Evolutionary conservation across 164 flowering plant genomes (phyloP), one percentile per base, ranked within the genome.

Genomic region (Malania oleifera): DNA sequence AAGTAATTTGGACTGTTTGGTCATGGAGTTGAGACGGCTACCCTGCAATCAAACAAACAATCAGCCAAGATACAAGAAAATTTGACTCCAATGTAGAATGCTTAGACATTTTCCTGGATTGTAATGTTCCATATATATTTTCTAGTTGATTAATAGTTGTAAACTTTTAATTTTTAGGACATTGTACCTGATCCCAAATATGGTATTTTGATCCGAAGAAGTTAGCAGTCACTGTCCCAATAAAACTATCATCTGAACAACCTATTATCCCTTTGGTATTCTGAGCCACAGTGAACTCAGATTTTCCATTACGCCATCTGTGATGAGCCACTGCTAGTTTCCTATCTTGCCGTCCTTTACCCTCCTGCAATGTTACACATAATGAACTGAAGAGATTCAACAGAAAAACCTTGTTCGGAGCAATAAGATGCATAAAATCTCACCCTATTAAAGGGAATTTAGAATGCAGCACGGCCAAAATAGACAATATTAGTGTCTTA

Each of bases 241-340:
- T 56, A 20, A 75, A 80, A 56, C 83, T 76, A 52, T 89, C 96
- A 79, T 89, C 98, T 27, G 83, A 70, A 37, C 41, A 64, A 43
- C 73, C 61, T 11, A 61, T 34, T 17, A 87, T 40, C 35, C 96
- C 96, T 59, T 76, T 84, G 4, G 41, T 46, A 52, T 73, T 82
- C 72, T 87, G 92, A 61, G 96, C 88, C 28, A 92, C 67, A 3
- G 54, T 66, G 64, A 87, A 92, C 64, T 75, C 81, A 13, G 98
- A 82, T 61, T 71, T 80, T 12, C 98, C 96, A 53, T 71, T 81
- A 0, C 70, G 77, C 57, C 93, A 65, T 48, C 75, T 73, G 46
- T 85, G 92, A 62, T 72, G 71, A 49, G 98, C 98, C 38, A 92
- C 75, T 11, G 96, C 98, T 47, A 92, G 80, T 59, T 92, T 89